phyloP scores from a whole-genome alignment of 2,329 filamentous ascomycete genomes.

The Geoglossum cookeanum region DNA sequence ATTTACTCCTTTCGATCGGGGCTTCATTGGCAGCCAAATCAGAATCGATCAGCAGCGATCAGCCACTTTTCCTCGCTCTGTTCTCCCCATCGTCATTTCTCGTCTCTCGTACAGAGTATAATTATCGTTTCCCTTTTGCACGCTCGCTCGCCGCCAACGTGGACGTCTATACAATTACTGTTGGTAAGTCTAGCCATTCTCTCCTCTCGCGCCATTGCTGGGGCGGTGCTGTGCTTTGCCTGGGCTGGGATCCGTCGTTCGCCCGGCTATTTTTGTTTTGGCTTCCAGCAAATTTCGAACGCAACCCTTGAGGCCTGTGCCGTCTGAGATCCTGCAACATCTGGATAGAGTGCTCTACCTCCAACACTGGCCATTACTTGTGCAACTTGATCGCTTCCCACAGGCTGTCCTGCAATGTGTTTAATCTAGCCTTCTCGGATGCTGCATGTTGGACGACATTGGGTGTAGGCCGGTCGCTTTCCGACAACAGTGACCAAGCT shows the following conservation, averaged over 20 bases:
- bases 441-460: background rate
- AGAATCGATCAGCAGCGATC: background rate
- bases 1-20: background rate
- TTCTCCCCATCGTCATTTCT: background rate
- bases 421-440: background rate
- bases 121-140: background rate
- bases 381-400: background rate
- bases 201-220: background rate
- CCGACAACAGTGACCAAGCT: background rate
- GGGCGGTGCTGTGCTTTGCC: background rate
- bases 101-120: background rate
- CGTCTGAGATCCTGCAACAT: background rate
- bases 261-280: slow-evolving; percentile 2
- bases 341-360: background rate
- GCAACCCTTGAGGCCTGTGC: background rate
- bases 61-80: background rate
- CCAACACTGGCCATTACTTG: background rate
- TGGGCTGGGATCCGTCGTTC: background rate
- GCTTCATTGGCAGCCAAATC: background rate
- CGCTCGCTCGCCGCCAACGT: background rate
- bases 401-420: background rate
- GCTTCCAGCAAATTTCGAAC: background rate
- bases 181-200: background rate
- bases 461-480: background rate
- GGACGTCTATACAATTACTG: background rate